Base-by-base conservation (phyloP, 345 rosid genomes). In the Lepidium aucheri region DNA sequence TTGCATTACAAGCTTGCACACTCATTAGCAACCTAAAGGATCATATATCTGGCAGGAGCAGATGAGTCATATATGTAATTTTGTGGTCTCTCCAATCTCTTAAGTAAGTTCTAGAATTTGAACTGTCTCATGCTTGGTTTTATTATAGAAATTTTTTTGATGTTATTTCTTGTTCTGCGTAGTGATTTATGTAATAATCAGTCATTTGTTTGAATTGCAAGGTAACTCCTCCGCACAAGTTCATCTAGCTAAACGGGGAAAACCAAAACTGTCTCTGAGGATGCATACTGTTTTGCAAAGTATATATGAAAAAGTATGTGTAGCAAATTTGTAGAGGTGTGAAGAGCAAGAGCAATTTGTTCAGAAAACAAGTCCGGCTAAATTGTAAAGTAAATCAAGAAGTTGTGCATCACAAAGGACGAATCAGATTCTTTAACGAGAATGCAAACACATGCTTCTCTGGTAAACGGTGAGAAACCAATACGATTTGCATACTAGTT, bases 211-310 rank as follows among this genome's bases (percentile, higher is more conserved):
- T 58, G 54, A 18, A 36, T 32, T 71, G 38, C 63, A 3, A 64
- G 94, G 86, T 80, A 54, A 83, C 82, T 79, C 81, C 84, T 69
- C 78, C 77, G 17, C 82, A 79, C 64, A 84, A 63, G 73, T 85
- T 75, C 82, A 70, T 85, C 50, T 85, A 77, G 41, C 39, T 86
- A 62, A 81, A 76, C 52, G 35, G 87, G 46, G 81, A 79, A 74
- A 85, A 68, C 39, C 6, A 84, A 82, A 67, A 80, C 81, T 24
- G 65, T 79, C 36, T 81, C 86, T 6, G 84, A 78, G 75, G 83
- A 82, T 57, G 88, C 85, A 36, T 86, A 82, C 63, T 81, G 76
- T 76, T 75, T 80, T 57, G 82, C 87, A 30, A 80, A 73, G 61
- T 13, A 79, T 77, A 70, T 85, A 81, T 28, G 84, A 85, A 81